These are phyloP conservation scores for Deinandra increscens DNA, from an alignment of 129 eudicot species.

Conservation along the genomic window DNA sequence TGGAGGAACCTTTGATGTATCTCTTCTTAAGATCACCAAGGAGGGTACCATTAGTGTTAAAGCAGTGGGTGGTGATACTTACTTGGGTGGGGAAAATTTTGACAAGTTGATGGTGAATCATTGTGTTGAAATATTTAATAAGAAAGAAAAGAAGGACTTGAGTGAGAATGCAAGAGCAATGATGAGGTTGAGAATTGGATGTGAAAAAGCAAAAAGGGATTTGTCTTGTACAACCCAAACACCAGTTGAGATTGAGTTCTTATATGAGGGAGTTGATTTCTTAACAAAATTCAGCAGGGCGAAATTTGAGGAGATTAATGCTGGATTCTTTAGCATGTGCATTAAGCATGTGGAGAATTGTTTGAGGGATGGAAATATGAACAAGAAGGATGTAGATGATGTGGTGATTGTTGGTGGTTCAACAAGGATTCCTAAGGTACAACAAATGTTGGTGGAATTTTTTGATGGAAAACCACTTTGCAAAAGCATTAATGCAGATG, in stretches of 20 bases:
- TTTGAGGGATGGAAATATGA: constrained; percentile 22
- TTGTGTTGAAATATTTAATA: constrained; percentile 8
- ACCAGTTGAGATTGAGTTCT: constrained; percentile 9
- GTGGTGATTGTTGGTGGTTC: constrained; percentile 32
- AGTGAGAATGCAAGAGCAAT: constrained; percentile 9
- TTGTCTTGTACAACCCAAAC: constrained; percentile 11
- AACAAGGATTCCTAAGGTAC: constrained; percentile 31
- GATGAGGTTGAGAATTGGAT: constrained; percentile 23
- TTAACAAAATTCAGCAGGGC: constrained; percentile 1
- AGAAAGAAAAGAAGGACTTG: constrained; percentile 17
- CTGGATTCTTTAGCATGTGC: constrained; percentile 15
- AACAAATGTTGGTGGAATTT: constrained; percentile 22
- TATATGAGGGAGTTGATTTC: constrained; percentile 20
- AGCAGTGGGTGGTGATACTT: constrained; percentile 28
- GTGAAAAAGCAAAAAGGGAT: constrained; percentile 27
- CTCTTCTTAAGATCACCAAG: constrained; percentile 24
- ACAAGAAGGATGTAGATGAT: constrained; percentile 20
- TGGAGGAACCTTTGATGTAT: too few species aligned
- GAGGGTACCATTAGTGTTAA: constrained; percentile 3
- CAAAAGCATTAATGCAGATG: constrained; percentile 22
- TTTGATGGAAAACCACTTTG: constrained; percentile 23
- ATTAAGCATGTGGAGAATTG: constrained; percentile 24
- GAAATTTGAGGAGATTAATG: constrained; percentile 19
- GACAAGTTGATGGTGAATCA: constrained; percentile 21
- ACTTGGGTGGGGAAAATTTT: constrained; percentile 20